Evolutionary conservation across 164 flowering plant species (phyloP), one percentile per base, ranked within the genome.

Genomic region (Aristolochia fimbriata): DNA sequence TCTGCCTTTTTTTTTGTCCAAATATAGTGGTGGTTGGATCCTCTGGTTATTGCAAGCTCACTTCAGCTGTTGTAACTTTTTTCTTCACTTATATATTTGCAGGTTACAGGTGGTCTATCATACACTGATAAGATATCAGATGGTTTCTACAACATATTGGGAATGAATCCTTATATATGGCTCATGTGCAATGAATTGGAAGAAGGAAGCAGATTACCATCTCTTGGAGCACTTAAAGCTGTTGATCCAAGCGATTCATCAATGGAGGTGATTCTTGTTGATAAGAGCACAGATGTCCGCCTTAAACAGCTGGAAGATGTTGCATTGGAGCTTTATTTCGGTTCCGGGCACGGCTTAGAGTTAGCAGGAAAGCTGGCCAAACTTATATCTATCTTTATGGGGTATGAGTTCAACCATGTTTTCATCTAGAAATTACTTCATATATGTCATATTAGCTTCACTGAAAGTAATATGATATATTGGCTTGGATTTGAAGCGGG

Each of bases 121-220:
- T 93, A 89, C 68, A 61, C 71, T 64, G 97, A 93, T 72, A 93
- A 80, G 77, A 87, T 93, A 65, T 79, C 91, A 7, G 94, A 93
- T 75, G 97, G 98, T 24, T 89, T 93, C 71, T 93, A 93, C 61
- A 89, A 79, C 78, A 86, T 93, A 58, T 57, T 87, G 73, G 98
- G 98, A 60, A 93, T 93, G 92, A 82, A 87, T 67, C 97, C 98
- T 8, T 82, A 86, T 59, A 47, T 93, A 41, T 93, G 98, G 98
- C 59, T 78, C 64, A 84, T 89, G 94, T 89, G 98, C 78, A 89
- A 86, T 66, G 94, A 80, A 3, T 37, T 66, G 23, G 87, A 93
- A 67, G 98, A 87, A 71, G 94, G 91, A 55, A 83, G 62, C 59
- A 67, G 69, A 21, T 46, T 84, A 60, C 98, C 98, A 2, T 63